phyloP scores from a whole-genome alignment of 345 rosid genomes.

The Brassica incana region DNA sequence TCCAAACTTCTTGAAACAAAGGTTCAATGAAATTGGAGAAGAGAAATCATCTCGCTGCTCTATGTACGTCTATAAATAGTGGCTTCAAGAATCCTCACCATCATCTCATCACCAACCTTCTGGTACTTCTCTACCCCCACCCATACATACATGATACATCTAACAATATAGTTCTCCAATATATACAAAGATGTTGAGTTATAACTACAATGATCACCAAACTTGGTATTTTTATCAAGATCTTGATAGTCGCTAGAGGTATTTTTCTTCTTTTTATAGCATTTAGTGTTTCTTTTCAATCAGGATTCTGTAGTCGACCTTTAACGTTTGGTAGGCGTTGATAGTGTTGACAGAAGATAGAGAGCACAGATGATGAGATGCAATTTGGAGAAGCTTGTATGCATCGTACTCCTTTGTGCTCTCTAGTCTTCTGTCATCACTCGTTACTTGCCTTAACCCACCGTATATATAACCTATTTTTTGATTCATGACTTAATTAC shows the following conservation, averaged over 20 bases:
- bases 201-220: not conserved
- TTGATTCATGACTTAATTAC: not conserved
- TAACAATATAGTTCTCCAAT: not conserved
- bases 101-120: constrained; percentile 22
- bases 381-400: constrained; percentile 2
- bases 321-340: constrained; percentile 29
- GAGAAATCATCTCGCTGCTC: not conserved
- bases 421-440: constrained; percentile 84
- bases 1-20: constrained; percentile 26
- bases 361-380: constrained; percentile 72
- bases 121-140: constrained; percentile 5
- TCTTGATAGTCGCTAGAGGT: not conserved
- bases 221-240: not conserved
- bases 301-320: not conserved
- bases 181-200: not conserved
- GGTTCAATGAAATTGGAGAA: not conserved
- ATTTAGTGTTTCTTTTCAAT: not conserved
- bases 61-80: constrained; percentile 29
- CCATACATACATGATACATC: not conserved
- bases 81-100: constrained; percentile 17
- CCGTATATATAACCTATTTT: not conserved
- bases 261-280: not conserved
- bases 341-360: constrained; percentile 86
- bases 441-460: constrained; percentile 35
- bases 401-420: constrained; percentile 77